Evolutionary conservation across 495 filamentous ascomycete genomes (phyloP), one percentile per base, ranked within the genome.

Genomic region (Glonium stellatum): DNA sequence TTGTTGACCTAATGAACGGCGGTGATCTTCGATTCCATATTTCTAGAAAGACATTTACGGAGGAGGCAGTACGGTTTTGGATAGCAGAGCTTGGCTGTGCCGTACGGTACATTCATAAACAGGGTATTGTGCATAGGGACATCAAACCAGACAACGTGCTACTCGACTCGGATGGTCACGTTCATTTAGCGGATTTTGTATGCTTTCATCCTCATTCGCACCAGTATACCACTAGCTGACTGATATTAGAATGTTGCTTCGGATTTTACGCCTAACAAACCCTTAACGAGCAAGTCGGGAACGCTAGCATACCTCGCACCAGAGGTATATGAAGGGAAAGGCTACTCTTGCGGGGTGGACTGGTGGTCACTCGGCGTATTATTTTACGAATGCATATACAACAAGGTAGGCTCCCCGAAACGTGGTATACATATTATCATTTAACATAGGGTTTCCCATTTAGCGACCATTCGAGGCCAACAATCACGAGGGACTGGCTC

Each of bases 371-470:
- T 98, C 23, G 93, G 93, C 35, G 93, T 98, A 48, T 83, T 92
- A 1, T 96, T 97, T 72, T 98, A 96, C 73, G 93, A 98, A 74
- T 97, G 93, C 79, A 96, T 98, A 50, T 98, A 97, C 75, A 97
- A 93, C 74, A 97, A 95, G 85, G 92, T 92, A 75, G 53, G 81
- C 69, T 21, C 13, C 4, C 13, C 19, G 3, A 18, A 9, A 5
- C 13, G 10, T 10, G n/a, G n/a, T 3, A 8, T 19, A 11, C 31
- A n/a, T 49, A 34, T n/a, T 31, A 11, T 10, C 27, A 31, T 31
- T 8, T 42, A 34, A 54, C 55, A 46, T 58, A 55, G 41, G 56
- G 36, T 62, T 52, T 61, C 27, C n/a, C n/a, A n/a, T n/a, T 18
- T 60, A 87, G 93, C 82, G 93, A 67, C 93, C 93, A 10, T 98